Evolutionary conservation across 2,329 filamentous ascomycete species (phyloP).

Genomic region (Fusarium nurragi): DNA sequence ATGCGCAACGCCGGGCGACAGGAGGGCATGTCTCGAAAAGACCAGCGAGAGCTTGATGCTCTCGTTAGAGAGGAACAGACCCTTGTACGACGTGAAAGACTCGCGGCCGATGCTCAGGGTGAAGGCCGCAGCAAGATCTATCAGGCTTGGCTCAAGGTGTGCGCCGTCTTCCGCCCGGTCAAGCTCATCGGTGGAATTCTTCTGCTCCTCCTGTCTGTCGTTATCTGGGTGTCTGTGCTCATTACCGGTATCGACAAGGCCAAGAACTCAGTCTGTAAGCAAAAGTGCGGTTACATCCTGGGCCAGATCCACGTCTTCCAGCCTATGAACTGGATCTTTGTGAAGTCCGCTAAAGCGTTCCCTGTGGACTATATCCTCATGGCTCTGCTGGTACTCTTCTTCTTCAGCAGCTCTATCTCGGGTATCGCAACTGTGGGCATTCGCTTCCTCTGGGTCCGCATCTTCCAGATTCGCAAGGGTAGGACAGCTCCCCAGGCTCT

Average conservation of each 20-base stretch:
- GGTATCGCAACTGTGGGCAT: slow-evolving; percentile 90
- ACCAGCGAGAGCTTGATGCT: slow-evolving; percentile 86
- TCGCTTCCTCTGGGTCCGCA: slow-evolving; percentile 92
- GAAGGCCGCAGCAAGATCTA: slow-evolving; percentile 80
- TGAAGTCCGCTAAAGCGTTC: slow-evolving; percentile 83
- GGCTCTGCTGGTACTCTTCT: slow-evolving; percentile 81
- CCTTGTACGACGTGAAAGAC: slow-evolving; percentile 84
- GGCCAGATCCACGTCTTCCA: slow-evolving; percentile 91
- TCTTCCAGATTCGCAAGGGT: slow-evolving; percentile 91
- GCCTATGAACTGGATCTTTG: slow-evolving; percentile 85
- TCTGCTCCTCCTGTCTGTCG: slow-evolving; percentile 75
- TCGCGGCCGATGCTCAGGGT: slow-evolving; percentile 83
- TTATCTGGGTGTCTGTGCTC: slow-evolving; percentile 91
- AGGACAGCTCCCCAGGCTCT: slow-evolving; percentile 92
- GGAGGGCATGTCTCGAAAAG: slow-evolving; percentile 81
- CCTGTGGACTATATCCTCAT: slow-evolving; percentile 94
- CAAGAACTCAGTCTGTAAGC: slow-evolving; percentile 92
- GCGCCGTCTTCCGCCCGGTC: slow-evolving; percentile 84
- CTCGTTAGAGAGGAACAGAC: slow-evolving; percentile 92
- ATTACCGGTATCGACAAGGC: slow-evolving; percentile 97
- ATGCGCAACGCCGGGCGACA: slow-evolving; percentile 80
- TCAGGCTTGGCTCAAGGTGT: slow-evolving; percentile 79
- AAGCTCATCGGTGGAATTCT: slow-evolving; percentile 87
- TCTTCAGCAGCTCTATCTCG: slow-evolving; percentile 88
- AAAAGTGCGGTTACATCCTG: slow-evolving; percentile 90